phyloP scores from a whole-genome alignment of 2,329 filamentous ascomycete genomes.

The Trichoderma harzianum region DNA sequence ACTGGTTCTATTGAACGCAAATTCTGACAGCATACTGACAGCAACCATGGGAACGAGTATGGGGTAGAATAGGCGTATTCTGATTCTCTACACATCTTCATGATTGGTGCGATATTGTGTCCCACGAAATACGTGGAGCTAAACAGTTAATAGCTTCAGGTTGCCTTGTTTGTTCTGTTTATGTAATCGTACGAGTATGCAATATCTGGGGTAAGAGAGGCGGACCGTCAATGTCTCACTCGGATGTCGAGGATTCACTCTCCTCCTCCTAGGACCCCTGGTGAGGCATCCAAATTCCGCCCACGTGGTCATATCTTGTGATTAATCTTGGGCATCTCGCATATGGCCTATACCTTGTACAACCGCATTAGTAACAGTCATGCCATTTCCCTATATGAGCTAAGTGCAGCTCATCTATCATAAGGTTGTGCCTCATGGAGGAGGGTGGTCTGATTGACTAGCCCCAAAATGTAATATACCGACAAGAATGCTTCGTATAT shows the following conservation, averaged over 20 bases:
- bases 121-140: background rate
- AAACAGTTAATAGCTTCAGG: background rate
- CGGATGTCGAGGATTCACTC: background rate
- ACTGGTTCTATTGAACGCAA: background rate
- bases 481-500: background rate
- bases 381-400: background rate
- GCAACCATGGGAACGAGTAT: background rate
- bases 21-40: background rate
- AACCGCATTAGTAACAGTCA: no score
- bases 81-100: background rate
- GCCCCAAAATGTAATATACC: background rate
- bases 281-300: no score
- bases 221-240: background rate
- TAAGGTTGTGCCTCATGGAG: background rate
- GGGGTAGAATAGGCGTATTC: background rate
- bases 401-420: background rate
- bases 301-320: no score
- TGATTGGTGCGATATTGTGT: background rate
- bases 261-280: background rate
- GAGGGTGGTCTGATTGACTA: background rate
- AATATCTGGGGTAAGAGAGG: background rate
- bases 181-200: background rate
- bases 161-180: background rate
- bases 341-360: no score
- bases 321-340: no score